Conservation (phyloP, 1,284 basidiomycete genomes). For the Ganoderma leucocontextum region DNA sequence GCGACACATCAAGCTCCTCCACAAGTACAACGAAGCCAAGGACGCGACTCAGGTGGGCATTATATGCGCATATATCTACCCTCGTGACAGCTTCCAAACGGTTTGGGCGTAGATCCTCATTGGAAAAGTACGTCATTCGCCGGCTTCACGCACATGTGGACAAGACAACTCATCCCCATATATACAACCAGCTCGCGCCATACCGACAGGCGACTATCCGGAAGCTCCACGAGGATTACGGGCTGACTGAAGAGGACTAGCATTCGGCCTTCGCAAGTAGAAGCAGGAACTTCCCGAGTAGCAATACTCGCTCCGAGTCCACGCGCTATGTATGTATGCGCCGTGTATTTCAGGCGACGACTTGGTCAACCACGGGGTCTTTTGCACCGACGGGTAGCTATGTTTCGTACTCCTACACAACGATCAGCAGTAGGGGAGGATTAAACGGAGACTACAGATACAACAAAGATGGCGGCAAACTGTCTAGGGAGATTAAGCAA, state of each 20-base stretch:
- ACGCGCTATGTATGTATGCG: not conserved
- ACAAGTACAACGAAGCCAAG: slow-evolving; percentile 83
- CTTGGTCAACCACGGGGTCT: not conserved
- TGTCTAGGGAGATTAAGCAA: not conserved
- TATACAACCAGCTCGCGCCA: slow-evolving; percentile 60
- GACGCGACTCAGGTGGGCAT: slow-evolving; percentile 74
- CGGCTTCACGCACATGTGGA: not conserved
- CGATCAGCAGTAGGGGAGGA: not conserved
- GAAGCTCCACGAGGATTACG: slow-evolving; percentile 75
- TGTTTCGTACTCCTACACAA: slow-evolving; percentile 1
- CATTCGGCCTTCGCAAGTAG: not conserved
- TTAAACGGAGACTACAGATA: slow-evolving; percentile 25
- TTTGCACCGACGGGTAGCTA: not conserved
- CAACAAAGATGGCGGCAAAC: slow-evolving; percentile 5
- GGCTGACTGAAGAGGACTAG: slow-evolving; percentile 56
- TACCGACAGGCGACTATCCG: slow-evolving; percentile 70
- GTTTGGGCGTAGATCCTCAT: slow-evolving; percentile 56
- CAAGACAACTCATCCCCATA: not conserved
- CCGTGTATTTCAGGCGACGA: not conserved
- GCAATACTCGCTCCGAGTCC: not conserved
- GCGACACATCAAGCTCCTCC: slow-evolving; percentile 74
- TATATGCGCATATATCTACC: slow-evolving; percentile 1
- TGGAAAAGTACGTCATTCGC: slow-evolving; percentile 51
- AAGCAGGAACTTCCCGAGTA: not conserved
- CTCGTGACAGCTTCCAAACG: not conserved